Base-by-base conservation (phyloP, 108 stramenopile genomes). In the Pseudonitzschia delicatissima region DNA sequence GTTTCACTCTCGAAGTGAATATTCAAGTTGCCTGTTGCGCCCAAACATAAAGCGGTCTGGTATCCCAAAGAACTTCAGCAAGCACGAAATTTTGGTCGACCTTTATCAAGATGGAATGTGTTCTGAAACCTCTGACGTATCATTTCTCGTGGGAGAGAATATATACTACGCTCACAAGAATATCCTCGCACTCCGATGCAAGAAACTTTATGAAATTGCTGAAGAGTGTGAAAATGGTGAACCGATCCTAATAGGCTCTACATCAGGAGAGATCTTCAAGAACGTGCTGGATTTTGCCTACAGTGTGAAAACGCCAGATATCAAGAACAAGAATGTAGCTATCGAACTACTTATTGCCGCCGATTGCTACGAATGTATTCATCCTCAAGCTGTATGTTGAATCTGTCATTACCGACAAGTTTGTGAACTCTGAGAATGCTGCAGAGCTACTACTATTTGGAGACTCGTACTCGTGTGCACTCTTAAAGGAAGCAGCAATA, bases 401-500 rank as follows among this genome's bases (percentile, higher is more conserved):
- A 25, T 44, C 62, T 17, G 34, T 23, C 17, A 40, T 63, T 44
- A 23, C 25, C 5, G 62, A 63, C 20, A 29, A 45, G 21, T 47
- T 45, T 28, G 20, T 63, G 15, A 45, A 17, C 17, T 11, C 45
- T 11, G 25, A n/a, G 4, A 63, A 32, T 31, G 42, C 45, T 18
- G 45, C 45, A 27, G 17, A 17, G 5, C 28, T 42, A 13, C 7
- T 63, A 29, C 12, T 25, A 5, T 15, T 63, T 3, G 42, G 21
- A 9, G 62, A 63, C 45, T 40, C 42, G 28, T 11, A 63, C 15
- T 45, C 45, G 3, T 63, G 62, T 29, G 62, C 62, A 3, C 29
- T 63, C 5, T 36, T 63, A 23, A 63, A 63, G 42, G 62, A 63
- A 28, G 62, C 62, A 9, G 26, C 62, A 34, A 45, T 63, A 42